A percentile compares a stretch with the other conserved stretches of the same genome.
Conservation (phyloP, 208 protist species). For the Naegleria gruberi region DNA sequence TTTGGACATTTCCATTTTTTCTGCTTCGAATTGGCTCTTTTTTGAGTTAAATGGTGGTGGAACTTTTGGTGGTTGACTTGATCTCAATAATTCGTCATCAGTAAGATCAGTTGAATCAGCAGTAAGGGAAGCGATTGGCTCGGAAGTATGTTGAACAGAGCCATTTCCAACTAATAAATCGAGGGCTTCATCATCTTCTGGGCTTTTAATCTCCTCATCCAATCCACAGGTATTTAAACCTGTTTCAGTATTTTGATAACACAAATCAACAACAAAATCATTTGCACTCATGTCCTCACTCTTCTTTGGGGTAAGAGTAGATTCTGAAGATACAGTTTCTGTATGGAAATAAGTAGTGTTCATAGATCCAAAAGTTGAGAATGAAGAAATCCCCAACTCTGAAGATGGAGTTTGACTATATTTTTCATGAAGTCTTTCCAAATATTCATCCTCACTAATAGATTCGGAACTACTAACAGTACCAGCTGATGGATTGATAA, state of each 20-base stretch:
- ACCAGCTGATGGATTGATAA: no score
- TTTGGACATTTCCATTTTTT: neutral
- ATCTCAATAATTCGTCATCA: neutral
- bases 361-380: neutral
- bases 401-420: neutral
- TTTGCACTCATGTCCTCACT: neutral
- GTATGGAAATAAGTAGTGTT: neutral
- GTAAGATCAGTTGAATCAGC: neutral
- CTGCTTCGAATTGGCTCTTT: neutral
- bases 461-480: neutral
- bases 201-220: neutral
- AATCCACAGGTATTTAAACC: neutral
- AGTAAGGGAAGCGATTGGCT: no score
- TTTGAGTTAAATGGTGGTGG: neutral
- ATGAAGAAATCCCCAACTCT: neutral
- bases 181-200: neutral
- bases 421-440: neutral
- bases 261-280: neutral
- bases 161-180: no score
- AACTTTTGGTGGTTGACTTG: neutral
- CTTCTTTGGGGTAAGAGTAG: neutral
- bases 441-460: neutral
- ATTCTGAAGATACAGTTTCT: neutral
- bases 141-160: no score
- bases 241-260: neutral